Conservation (phyloP, 2,329 filamentous ascomycete species). For the Aureobasidium sp. region DNA sequence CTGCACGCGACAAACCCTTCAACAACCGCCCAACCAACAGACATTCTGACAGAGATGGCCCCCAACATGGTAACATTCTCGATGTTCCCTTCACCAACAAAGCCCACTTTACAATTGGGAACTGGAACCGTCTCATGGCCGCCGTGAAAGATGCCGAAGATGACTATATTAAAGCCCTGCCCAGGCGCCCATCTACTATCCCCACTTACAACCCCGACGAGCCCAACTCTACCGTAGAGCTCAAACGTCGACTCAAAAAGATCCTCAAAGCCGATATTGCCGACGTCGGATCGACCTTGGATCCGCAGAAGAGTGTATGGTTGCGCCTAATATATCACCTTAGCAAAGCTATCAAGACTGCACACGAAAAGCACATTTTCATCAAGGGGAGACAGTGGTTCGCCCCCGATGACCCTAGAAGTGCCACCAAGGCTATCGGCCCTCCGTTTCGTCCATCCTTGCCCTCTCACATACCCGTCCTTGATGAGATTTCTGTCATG, state of each 20-base stretch:
- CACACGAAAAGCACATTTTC: not conserved
- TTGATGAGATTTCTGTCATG: not conserved
- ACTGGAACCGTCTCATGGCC: not conserved
- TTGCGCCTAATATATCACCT: not conserved
- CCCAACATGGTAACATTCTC: not conserved
- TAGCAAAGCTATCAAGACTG: not conserved
- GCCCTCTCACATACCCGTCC: no score
- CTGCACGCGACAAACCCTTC: not conserved
- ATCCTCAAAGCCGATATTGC: not conserved
- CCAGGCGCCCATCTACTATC: not conserved
- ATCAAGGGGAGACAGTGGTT: constrained; percentile 5
- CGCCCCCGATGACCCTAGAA: not conserved
- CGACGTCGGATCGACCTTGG: not conserved
- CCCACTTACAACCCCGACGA: not conserved
- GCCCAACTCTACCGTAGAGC: not conserved
- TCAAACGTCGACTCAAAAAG: constrained; percentile 3
- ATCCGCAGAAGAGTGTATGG: not conserved
- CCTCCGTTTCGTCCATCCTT: not conserved
- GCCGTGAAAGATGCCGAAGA: constrained; percentile 4
- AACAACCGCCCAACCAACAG: not conserved
- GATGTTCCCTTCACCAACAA: not conserved
- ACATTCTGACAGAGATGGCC: not conserved
- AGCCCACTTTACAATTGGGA: not conserved
- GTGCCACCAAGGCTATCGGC: constrained; percentile 6
- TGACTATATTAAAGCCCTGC: not conserved